A percentile compares a stretch with the other conserved stretches of the same genome.
These are phyloP conservation scores for Carex littledalei DNA, from an alignment of 176 grass and related monocot genomes.

Conservation along the genomic window DNA sequence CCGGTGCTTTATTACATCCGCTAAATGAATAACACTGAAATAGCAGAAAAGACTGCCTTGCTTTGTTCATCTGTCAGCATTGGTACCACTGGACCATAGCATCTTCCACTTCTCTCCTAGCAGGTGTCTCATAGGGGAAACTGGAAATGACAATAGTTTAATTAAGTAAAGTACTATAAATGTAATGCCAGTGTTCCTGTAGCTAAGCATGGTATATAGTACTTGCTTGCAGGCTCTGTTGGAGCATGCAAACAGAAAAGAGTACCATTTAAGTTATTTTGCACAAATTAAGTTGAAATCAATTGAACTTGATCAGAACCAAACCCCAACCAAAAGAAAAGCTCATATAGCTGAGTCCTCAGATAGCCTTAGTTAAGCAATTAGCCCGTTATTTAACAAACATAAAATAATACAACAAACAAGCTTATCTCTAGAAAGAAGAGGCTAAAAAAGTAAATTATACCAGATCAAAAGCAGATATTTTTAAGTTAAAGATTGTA, in stretches of 20 bases:
- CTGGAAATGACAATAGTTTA: not conserved
- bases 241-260: not conserved
- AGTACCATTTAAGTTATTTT: not conserved
- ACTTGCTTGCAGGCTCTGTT: not conserved
- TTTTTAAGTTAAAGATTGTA: not conserved
- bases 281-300: not conserved
- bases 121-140: too few species aligned
- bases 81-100: too few species aligned
- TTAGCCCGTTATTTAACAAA: not conserved
- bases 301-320: not conserved
- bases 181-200: not conserved
- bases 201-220: not conserved
- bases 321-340: not conserved
- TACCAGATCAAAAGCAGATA: not conserved
- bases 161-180: not conserved
- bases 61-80: too few species aligned
- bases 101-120: too few species aligned
- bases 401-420: not conserved
- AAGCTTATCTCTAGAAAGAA: not conserved
- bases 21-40: too few species aligned
- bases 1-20: too few species aligned
- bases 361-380: not conserved
- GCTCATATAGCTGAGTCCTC: not conserved
- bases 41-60: too few species aligned
- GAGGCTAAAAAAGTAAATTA: not conserved